These are phyloP conservation scores for Blumeriella jaapii DNA, from an alignment of 2,329 filamentous ascomycete genomes.

Conservation along the genomic window DNA sequence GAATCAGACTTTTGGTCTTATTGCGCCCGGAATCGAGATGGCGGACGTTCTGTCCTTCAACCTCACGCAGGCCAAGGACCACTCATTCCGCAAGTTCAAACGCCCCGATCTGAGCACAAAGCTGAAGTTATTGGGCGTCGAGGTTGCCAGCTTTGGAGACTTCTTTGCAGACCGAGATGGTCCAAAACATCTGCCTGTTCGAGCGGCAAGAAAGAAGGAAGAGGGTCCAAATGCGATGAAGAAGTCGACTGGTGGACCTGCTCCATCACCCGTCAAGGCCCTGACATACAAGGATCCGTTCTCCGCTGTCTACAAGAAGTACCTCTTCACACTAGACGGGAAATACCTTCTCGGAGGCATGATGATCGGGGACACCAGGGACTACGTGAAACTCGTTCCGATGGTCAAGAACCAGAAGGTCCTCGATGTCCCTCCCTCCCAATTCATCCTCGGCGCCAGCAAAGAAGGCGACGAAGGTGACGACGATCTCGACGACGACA, in stretches of 20 bases:
- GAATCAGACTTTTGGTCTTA: slow-evolving; percentile 76
- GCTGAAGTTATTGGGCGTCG: slow-evolving; percentile 77
- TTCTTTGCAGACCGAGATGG: slow-evolving; percentile 86
- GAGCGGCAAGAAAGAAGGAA: slow-evolving; percentile 36
- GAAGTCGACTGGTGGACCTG: slow-evolving; percentile 41
- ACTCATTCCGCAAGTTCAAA: slow-evolving; percentile 61
- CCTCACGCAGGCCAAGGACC: slow-evolving; percentile 68
- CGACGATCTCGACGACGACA: slow-evolving; percentile 72
- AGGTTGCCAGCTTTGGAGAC: slow-evolving; percentile 87
- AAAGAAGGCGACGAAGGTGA: slow-evolving; percentile 63
- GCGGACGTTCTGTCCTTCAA: slow-evolving; percentile 87
- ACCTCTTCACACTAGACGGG: slow-evolving; percentile 78
- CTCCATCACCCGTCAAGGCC: slow-evolving; percentile 59
- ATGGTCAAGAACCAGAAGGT: slow-evolving; percentile 76
- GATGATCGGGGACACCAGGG: slow-evolving; percentile 90
- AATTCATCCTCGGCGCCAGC: slow-evolving; percentile 71
- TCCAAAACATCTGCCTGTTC: slow-evolving; percentile 59
- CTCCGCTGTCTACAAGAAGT: slow-evolving; percentile 83
- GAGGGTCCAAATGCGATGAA: slow-evolving; percentile 31
- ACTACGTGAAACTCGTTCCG: slow-evolving; percentile 81
- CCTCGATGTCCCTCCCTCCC: slow-evolving; percentile 65
- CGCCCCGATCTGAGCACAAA: slow-evolving; percentile 84
- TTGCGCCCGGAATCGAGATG: slow-evolving; percentile 86
- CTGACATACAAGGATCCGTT: slow-evolving; percentile 86
- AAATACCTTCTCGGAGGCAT: slow-evolving; percentile 89